These are phyloP conservation scores for Bidens hawaiensis DNA, from an alignment of 140 eudicot genomes.

Conservation along the genomic window DNA sequence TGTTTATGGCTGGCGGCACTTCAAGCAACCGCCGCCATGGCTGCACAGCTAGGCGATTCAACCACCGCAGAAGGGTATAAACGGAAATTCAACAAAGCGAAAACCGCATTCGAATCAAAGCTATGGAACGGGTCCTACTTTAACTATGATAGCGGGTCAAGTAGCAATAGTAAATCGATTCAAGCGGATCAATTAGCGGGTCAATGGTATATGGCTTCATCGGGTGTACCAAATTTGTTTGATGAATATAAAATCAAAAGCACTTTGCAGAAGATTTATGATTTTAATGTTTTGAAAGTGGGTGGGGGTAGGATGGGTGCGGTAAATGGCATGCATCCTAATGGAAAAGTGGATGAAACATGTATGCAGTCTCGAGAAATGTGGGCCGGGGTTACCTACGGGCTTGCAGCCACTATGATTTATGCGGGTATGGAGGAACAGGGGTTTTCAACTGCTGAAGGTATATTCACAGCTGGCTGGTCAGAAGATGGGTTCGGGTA, in stretches of 20 bases:
- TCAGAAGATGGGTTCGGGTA: constrained; percentile 97
- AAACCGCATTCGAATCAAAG: constrained; percentile 53
- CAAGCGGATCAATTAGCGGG: constrained; percentile 98
- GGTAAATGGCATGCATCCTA: constrained; percentile 96
- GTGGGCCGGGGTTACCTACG: constrained; percentile 95
- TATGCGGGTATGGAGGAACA: constrained; percentile 90
- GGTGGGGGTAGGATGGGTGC: constrained; percentile 96
- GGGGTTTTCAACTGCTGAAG: constrained; percentile 84
- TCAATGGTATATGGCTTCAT: constrained; percentile 93
- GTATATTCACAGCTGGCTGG: constrained; percentile 94
- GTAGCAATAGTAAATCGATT: constrained; percentile 84
- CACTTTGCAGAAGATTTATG: constrained; percentile 63
- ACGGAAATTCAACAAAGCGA: constrained; percentile 56
- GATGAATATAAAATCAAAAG: constrained; percentile 65
- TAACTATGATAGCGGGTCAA: constrained; percentile 89
- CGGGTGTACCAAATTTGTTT: constrained; percentile 81
- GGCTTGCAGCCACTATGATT: constrained; percentile 87
- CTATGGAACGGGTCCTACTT: constrained; percentile 91
- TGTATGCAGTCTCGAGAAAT: constrained; percentile 99
- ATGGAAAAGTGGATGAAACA: constrained; percentile 90
- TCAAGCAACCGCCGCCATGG: constrained; percentile 95
- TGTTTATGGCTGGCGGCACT: constrained; percentile 92
- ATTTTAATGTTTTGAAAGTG: constrained; percentile 85
- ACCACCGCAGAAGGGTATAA: constrained; percentile 66
- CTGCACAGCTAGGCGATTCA: constrained; percentile 76